Conservation (phyloP, 208 protist species). For the Lotmaria passim region DNA sequence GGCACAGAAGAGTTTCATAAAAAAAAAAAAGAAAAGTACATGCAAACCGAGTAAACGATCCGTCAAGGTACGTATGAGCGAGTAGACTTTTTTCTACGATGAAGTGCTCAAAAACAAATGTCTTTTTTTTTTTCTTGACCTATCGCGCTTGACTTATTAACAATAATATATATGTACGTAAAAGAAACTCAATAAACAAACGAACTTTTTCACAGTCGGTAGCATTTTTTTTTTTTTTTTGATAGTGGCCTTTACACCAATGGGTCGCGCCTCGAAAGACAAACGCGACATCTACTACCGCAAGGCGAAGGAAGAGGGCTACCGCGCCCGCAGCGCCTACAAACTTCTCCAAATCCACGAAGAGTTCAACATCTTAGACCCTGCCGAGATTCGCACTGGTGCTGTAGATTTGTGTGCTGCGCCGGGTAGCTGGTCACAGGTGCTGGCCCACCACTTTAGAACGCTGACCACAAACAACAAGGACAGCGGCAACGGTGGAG, state of each 20-base stretch:
- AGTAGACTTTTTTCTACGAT: too few relatives aligned
- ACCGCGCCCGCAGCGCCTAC: slow-evolving; percentile 98
- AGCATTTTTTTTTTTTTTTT: too few relatives aligned
- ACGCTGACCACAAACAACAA: neutral
- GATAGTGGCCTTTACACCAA: slow-evolving; percentile 27
- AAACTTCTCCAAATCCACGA: slow-evolving; percentile 99
- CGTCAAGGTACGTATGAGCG: too few relatives aligned
- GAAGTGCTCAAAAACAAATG: too few relatives aligned
- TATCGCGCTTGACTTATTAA: too few relatives aligned
- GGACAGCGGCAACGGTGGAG: neutral
- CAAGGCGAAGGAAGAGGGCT: slow-evolving; percentile 99
- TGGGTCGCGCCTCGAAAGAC: slow-evolving; percentile 96
- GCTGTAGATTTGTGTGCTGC: slow-evolving; percentile 99
- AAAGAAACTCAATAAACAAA: too few relatives aligned
- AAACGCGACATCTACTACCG: slow-evolving; percentile 99
- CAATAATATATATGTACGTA: too few relatives aligned
- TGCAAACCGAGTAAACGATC: too few relatives aligned
- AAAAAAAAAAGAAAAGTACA: too few relatives aligned
- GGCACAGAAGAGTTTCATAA: too few relatives aligned
- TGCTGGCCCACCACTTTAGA: slow-evolving; percentile 73
- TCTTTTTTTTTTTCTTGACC: too few relatives aligned
- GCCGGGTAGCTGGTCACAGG: slow-evolving; percentile 96
- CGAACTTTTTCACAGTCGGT: too few relatives aligned
- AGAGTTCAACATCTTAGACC: slow-evolving; percentile 95
- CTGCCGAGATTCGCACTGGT: slow-evolving; percentile 78